A percentile compares a stretch with the other conserved stretches of the same genome.
These are phyloP conservation scores for Vitis rupestris DNA, from an alignment of 164 flowering plant genomes.

Conservation along the genomic window DNA sequence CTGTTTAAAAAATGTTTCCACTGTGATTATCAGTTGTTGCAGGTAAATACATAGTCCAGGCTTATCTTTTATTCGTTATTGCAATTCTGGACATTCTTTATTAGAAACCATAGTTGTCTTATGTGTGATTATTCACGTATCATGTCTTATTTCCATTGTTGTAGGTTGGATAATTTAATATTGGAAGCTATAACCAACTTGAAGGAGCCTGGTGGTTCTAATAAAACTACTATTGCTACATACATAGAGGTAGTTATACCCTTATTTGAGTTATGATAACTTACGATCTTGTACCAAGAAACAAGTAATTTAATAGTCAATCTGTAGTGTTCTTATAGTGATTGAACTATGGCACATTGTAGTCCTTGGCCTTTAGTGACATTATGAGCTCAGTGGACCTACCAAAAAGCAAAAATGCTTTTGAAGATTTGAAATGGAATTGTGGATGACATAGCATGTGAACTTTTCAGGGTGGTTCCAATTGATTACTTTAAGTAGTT, in stretches of 20 bases:
- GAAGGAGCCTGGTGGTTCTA: constrained; percentile 72
- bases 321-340: not conserved
- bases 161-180: constrained; percentile 67
- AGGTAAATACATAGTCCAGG: no score
- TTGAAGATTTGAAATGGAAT: not conserved
- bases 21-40: no score
- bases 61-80: no score
- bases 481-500: not conserved
- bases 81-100: no score
- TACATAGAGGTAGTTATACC: constrained; percentile 56
- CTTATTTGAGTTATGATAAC: not conserved
- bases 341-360: not conserved
- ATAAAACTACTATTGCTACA: constrained; percentile 60
- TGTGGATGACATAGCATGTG: not conserved
- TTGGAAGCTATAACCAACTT: constrained; percentile 59
- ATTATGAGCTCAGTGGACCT: not conserved
- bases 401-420: not conserved
- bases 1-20: no score
- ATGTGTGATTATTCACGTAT: not conserved
- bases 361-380: not conserved
- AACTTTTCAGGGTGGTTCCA: not conserved
- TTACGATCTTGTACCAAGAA: not conserved
- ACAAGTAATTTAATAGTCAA: not conserved
- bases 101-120: no score
- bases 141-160: constrained; percentile 9